phyloP scores from a whole-genome alignment of 2,329 filamentous ascomycete species.

The Neurospora sp. region DNA sequence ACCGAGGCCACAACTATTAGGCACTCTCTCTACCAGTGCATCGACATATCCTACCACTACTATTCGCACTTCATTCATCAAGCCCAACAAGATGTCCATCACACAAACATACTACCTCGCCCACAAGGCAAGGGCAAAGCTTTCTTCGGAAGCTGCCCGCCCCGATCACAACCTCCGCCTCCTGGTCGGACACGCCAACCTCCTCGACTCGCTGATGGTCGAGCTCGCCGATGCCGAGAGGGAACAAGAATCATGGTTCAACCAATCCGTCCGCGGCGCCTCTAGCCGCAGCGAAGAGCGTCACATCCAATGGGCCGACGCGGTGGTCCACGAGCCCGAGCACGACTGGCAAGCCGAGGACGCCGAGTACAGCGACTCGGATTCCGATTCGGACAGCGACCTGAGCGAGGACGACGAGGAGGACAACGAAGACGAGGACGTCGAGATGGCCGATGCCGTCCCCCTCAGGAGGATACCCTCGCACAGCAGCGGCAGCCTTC shows the following conservation, averaged over 20 bases:
- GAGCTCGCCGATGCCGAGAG: slow-evolving; percentile 81
- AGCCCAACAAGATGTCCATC: slow-evolving; percentile 69
- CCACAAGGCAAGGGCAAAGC: slow-evolving; percentile 93
- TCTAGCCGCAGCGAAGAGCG: slow-evolving; percentile 48
- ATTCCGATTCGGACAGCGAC: slow-evolving; percentile 34
- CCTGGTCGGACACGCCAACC: slow-evolving; percentile 95
- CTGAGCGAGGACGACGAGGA: slow-evolving; percentile 44
- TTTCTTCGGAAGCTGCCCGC: slow-evolving; percentile 80
- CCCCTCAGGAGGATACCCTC: slow-evolving; percentile 37
- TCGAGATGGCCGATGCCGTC: slow-evolving; percentile 42
- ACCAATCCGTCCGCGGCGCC: slow-evolving; percentile 79
- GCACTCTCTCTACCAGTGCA: background rate
- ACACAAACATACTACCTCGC: slow-evolving; percentile 98
- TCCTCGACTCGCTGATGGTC: slow-evolving; percentile 91
- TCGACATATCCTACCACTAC: slow-evolving; percentile 11
- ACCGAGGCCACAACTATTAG: slow-evolving; percentile 7
- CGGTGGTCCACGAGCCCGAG: slow-evolving; percentile 61
- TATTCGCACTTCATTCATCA: slow-evolving; percentile 30
- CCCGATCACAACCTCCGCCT: slow-evolving; percentile 90
- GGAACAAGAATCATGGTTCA: slow-evolving; percentile 97
- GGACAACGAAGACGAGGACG: slow-evolving; percentile 45
- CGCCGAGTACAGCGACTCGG: slow-evolving; percentile 42
- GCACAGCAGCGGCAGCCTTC: slow-evolving; percentile 13
- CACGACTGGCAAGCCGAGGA: slow-evolving; percentile 62
- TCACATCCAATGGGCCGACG: slow-evolving; percentile 83